These are phyloP conservation scores for Pyrenochaeta sp. DNA, from an alignment of 2,329 filamentous ascomycete genomes.

Conservation along the genomic window DNA sequence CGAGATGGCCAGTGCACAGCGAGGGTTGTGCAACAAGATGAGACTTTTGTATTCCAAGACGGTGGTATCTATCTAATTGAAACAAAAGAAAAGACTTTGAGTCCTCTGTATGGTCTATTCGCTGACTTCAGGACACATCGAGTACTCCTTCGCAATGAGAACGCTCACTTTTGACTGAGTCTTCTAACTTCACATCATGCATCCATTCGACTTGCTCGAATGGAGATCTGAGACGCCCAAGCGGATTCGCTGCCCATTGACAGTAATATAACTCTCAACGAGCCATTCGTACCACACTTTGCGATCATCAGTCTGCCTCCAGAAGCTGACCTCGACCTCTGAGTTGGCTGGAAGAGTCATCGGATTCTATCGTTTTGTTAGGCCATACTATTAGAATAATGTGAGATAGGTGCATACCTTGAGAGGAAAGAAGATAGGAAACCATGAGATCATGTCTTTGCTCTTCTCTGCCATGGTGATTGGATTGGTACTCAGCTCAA, in stretches of 20 bases:
- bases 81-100: no score
- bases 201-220: constrained; percentile 48
- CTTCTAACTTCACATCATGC: constrained; percentile 45
- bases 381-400: constrained; percentile 1
- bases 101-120: no score
- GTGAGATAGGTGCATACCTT: constrained; percentile 68
- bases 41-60: no score
- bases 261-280: constrained; percentile 79
- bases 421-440: constrained; percentile 96
- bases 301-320: constrained; percentile 91
- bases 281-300: constrained; percentile 99
- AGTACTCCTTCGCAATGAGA: no score
- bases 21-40: no score
- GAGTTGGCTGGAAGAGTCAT: constrained; percentile 84
- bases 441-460: constrained; percentile 99
- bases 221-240: constrained; percentile 59
- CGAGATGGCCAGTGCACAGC: no score
- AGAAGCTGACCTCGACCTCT: constrained; percentile 91
- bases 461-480: constrained; percentile 92
- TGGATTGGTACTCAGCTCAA: constrained; percentile 92
- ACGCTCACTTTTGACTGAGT: no score
- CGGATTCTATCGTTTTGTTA: constrained; percentile 68
- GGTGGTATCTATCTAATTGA: no score
- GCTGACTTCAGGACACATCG: no score
- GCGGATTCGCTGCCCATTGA: constrained; percentile 69